Conservation (phyloP, 345 rosid genomes). For the Populus tremula region DNA sequence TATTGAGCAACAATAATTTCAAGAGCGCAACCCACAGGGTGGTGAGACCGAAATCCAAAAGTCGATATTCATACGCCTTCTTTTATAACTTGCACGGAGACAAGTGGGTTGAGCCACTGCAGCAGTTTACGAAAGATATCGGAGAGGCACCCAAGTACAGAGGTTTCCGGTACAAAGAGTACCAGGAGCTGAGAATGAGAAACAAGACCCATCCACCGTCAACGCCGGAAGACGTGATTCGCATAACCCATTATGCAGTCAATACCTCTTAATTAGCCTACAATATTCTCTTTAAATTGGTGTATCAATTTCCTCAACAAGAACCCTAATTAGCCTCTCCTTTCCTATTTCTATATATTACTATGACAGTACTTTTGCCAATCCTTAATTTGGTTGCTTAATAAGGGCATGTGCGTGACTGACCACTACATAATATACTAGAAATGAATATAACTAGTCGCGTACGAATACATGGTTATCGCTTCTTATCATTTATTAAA, state of each 20-base stretch:
- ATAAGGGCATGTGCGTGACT: no score
- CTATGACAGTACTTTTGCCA: no score
- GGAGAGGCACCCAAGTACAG: constrained; percentile 44
- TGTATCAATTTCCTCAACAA: no score
- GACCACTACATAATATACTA: no score
- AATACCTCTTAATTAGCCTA: no score
- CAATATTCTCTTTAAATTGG: no score
- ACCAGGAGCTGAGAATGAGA: constrained; percentile 40
- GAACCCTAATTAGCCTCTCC: no score
- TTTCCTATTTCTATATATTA: no score
- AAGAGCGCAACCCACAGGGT: constrained; percentile 55
- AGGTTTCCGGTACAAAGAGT: constrained; percentile 41
- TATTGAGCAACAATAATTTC: constrained; percentile 54
- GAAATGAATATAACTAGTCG: no score
- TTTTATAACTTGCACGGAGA: constrained; percentile 48
- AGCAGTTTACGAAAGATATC: constrained; percentile 39
- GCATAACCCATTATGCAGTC: constrained; percentile 44
- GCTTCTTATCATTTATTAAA: no score
- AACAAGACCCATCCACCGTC: constrained; percentile 52
- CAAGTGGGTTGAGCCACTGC: constrained; percentile 55
- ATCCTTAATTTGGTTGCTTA: no score
- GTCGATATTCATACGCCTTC: constrained; percentile 48
- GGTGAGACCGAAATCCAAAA: constrained; percentile 37
- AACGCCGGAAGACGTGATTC: constrained; percentile 45
- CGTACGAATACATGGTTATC: no score